Evolutionary conservation across 345 rosid genomes (phyloP).

Genomic region (Cardiospermum halicacabum): DNA sequence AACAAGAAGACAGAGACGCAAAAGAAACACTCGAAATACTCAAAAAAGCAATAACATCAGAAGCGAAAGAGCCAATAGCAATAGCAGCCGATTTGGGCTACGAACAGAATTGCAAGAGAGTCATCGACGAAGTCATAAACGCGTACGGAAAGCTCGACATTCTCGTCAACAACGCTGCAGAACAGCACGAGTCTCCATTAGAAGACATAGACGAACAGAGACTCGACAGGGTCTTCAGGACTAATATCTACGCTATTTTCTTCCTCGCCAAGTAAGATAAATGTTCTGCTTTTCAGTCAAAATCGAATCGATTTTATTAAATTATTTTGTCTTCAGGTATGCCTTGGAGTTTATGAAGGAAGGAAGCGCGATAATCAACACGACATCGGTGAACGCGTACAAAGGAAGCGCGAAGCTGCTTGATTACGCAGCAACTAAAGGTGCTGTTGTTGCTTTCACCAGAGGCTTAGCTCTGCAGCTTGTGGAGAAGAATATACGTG

Average conservation of each 20-base stretch:
- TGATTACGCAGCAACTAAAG: conserved; percentile 65
- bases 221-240: conserved; percentile 65
- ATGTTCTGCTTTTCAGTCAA: no score
- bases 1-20: conserved; percentile 67
- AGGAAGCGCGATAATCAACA: conserved; percentile 69
- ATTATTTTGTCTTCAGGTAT: conserved; percentile 33
- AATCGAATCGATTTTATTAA: no score
- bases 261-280: conserved; percentile 42
- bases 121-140: conserved; percentile 54
- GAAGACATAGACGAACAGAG: conserved; percentile 71
- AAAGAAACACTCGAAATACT: conserved; percentile 46
- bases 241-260: conserved; percentile 64
- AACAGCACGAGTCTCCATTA: conserved; percentile 44
- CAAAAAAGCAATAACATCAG: conserved; percentile 33
- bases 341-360: conserved; percentile 70
- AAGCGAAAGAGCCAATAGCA: conserved; percentile 58
- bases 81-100: conserved; percentile 55
- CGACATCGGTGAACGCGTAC: conserved; percentile 62
- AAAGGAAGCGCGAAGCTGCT: conserved; percentile 40
- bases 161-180: conserved; percentile 63
- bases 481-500: conserved; percentile 47
- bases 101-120: conserved; percentile 62
- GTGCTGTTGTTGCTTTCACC: conserved; percentile 66
- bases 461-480: conserved; percentile 66
- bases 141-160: conserved; percentile 60